phyloP scores from a whole-genome alignment of 768 basidiomycete genomes.

The Pleurotus djamor region DNA sequence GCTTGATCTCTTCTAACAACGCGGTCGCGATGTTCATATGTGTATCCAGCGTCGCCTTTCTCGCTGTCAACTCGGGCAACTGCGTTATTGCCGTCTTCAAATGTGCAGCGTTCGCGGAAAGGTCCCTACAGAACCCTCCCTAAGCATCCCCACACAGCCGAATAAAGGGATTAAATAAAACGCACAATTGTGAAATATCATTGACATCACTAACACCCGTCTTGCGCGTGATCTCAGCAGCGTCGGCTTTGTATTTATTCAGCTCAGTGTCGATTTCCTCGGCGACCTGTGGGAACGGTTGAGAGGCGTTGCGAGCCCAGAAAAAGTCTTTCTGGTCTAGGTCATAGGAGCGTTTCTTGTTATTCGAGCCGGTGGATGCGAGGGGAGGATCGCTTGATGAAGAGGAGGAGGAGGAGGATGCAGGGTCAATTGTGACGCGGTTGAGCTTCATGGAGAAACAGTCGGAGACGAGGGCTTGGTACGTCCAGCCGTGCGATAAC shows the following conservation, averaged over 20 bases:
- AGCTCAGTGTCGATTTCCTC: constrained; percentile 95
- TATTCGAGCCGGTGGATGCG: constrained; percentile 30
- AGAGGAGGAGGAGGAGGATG: constrained; percentile 23
- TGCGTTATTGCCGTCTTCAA: constrained; percentile 97
- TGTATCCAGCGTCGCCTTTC: constrained; percentile 94
- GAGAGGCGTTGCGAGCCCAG: constrained; percentile 95
- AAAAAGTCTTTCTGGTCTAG: constrained; percentile 99
- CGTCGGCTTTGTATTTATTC: constrained; percentile 92
- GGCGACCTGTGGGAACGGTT: constrained; percentile 97
- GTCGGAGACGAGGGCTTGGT: constrained; percentile 96
- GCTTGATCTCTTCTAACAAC: constrained; percentile 92
- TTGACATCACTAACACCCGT: constrained; percentile 96
- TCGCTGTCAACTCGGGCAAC: constrained; percentile 92
- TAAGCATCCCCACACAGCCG: too few relatives aligned
- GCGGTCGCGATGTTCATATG: constrained; percentile 99
- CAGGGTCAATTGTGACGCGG: constrained; percentile 68
- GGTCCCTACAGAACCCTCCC: constrained; percentile 50
- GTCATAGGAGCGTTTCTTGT: constrained; percentile 84
- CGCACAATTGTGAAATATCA: constrained; percentile 92
- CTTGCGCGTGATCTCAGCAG: constrained; percentile 93
- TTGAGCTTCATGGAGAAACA: constrained; percentile 97
- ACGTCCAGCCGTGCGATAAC: constrained; percentile 97
- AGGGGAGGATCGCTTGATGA: background rate
- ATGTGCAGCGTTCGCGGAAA: constrained; percentile 90
- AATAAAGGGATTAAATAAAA: too few relatives aligned